Base-by-base conservation (phyloP, 2,329 filamentous ascomycete genomes). In the Fusarium acutatum region DNA sequence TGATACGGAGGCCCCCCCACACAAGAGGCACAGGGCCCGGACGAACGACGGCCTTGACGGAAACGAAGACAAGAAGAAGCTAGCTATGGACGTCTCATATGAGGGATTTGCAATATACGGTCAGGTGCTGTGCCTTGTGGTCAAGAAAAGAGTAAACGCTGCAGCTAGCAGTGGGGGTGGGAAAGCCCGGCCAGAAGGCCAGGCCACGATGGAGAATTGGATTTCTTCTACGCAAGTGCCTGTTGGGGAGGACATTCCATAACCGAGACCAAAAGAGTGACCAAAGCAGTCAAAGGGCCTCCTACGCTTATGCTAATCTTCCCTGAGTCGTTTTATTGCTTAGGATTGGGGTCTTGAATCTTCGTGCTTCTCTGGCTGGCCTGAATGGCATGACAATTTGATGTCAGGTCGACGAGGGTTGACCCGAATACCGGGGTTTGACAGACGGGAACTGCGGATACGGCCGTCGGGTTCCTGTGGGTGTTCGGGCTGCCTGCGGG, bases 81-180 rank as follows among this genome's bases (percentile, higher is more conserved):
- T 97, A 76, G 90, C 89, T 26, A 89, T 98, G 85, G 92, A 93
- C 70, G 96, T 96, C 32, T 92, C 91, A 20, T 99, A 98, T 83
- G 95, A 98, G 78, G 96, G 96, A 14, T 98, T 98, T 83, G 94
- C 93, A 77, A 98, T 99, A 79, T 97, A 97, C 83, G 95, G 96
- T 17, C 93, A 94, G 75, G 94, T 97, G 52, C 86, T 99, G 32
- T 98, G 95, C 82, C 87, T 99, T 66, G 93, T 99, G 14, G 92
- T 99, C 78, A 92, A 91, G 82, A 93, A 92, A 80, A 91, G 92
- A 69, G 76, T 75, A 54, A 77, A 72, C 49, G 78, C 67, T 41
- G 73, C 80, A 56, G 79, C 78, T 58, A 78, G 81, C 58, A 78
- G 80, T 60, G 71, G 58, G 60, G 67, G 49, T 62, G 67, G 44